Conservation (phyloP, 148 eudicot species). For the Selenicereus undatus region DNA sequence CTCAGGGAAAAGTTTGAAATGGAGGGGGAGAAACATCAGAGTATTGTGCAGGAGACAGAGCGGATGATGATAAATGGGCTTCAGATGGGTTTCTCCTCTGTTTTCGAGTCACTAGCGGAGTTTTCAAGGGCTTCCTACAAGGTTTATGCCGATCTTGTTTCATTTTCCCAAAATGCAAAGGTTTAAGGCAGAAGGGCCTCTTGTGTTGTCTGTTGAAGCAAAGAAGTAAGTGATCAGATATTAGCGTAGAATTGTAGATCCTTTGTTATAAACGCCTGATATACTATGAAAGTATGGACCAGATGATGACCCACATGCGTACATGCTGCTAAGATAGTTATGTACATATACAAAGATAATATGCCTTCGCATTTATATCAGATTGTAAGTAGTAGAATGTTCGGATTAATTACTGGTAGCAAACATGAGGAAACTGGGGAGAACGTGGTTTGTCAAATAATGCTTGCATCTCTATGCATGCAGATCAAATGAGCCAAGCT, state of each 20-base stretch:
- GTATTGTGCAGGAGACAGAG: slow-evolving; percentile 33
- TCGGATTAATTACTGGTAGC: no score
- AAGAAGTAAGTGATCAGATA: background rate
- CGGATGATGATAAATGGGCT: slow-evolving; percentile 30
- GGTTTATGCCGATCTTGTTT: slow-evolving; percentile 41
- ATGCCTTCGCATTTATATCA: no score
- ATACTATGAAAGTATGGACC: background rate
- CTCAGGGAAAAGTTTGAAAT: slow-evolving; percentile 32
- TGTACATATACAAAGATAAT: no score
- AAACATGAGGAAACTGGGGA: no score
- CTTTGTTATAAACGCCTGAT: background rate
- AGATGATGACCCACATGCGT: background rate
- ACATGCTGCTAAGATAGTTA: background rate
- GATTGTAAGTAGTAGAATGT: no score
- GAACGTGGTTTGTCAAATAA: no score
- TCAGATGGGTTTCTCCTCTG: slow-evolving; percentile 45
- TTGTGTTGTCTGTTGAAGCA: no score
- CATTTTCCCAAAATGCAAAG: slow-evolving; percentile 23
- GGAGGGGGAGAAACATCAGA: slow-evolving; percentile 39
- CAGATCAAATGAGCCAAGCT: no score
- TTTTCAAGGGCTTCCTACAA: slow-evolving; percentile 41
- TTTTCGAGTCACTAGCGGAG: slow-evolving; percentile 43
- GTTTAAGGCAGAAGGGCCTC: slow-evolving; percentile 2
- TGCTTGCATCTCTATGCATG: no score
- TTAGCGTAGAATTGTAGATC: background rate